Percentiles rank a stretch among this genome's conserved stretches.
Evolutionary conservation across 306 rosid genomes (phyloP).

Genomic region (Lathyrus aphaca): DNA sequence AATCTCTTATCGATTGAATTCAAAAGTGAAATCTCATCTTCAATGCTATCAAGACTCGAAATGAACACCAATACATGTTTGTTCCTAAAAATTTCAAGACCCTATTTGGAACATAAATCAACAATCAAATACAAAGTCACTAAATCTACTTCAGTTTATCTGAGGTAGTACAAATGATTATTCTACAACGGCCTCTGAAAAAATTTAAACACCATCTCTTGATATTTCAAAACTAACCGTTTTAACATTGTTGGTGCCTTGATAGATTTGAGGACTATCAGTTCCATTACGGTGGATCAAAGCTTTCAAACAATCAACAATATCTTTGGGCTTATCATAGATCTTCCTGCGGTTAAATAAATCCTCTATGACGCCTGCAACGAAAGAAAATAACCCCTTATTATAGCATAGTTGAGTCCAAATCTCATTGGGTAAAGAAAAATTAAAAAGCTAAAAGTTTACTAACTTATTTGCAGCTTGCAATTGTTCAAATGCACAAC

Average conservation of each 20-base stretch:
- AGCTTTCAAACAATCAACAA: slow-evolving; percentile 40
- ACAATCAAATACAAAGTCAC: neutral
- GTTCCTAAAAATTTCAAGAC: slow-evolving; percentile 37
- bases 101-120: slow-evolving; percentile 23
- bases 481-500: neutral
- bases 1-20: slow-evolving; percentile 37
- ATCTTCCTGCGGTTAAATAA: neutral
- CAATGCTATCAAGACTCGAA: slow-evolving; percentile 35
- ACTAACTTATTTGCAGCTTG: slow-evolving; percentile 19
- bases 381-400: slow-evolving; percentile 6
- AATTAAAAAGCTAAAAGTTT: neutral
- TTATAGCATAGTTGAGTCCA: neutral
- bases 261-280: slow-evolving; percentile 18
- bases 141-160: neutral
- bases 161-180: no score
- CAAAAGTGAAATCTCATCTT: slow-evolving; percentile 40
- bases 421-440: neutral
- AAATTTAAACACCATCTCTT: no score
- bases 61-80: slow-evolving; percentile 39
- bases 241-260: slow-evolving; percentile 1
- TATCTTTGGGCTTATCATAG: slow-evolving; percentile 35
- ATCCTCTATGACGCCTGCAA: slow-evolving; percentile 18
- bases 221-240: slow-evolving; percentile 16
- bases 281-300: slow-evolving; percentile 24
- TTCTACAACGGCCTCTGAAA: no score